Base-by-base conservation (phyloP, 2,329 filamentous ascomycete species). In the Xylariaceae sp. region DNA sequence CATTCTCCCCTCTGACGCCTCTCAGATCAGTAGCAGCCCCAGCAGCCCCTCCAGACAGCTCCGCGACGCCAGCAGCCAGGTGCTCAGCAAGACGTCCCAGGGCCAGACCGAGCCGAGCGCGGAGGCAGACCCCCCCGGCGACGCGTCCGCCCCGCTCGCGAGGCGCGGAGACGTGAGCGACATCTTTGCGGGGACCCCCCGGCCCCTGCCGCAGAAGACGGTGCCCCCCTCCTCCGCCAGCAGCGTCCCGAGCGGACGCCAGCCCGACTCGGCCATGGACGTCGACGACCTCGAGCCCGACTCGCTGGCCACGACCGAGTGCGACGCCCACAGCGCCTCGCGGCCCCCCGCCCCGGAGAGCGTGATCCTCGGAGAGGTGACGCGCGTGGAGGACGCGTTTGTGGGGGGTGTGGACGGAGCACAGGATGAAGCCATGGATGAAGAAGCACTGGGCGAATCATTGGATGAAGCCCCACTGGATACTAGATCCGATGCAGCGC, bases 221-320 rank as follows among this genome's bases (percentile, higher is more conserved):
- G 47, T 47, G 5, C 28, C 51, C 2, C 50, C 50, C 16, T 65
- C 63, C 1, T 63, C 64, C 14, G 50, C 50, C 7, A 59, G 57
- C 38, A 73, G 63, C 44, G 50, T 60, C 43, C 58, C 29, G 38
- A 73, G 64, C 45, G 71, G 70, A 16, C 62, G 68, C 11, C 72
- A 75, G 37, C 63, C 64, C 3, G 67, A 71, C 36, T 63, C 60
- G 5, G 50, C 58, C 10, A 59, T 61, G 32, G 57, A 61, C 22
- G 49, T 55, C 24, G 56, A 57, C 24, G 39, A 43, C 13, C 49
- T 39, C 10, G 38, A 45, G 7, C 35, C 37, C 4, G 47, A 58
- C 3, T 52, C 56, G 1, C 44, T 55, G 10, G 35, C 32, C 11
- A 46, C 38, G 3, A 42, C 35, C n/a, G 42, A 45, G 16, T 33